Evolutionary conservation across 352 stramenopile genomes (phyloP).

Genomic region (Phytopythium aichiense): DNA sequence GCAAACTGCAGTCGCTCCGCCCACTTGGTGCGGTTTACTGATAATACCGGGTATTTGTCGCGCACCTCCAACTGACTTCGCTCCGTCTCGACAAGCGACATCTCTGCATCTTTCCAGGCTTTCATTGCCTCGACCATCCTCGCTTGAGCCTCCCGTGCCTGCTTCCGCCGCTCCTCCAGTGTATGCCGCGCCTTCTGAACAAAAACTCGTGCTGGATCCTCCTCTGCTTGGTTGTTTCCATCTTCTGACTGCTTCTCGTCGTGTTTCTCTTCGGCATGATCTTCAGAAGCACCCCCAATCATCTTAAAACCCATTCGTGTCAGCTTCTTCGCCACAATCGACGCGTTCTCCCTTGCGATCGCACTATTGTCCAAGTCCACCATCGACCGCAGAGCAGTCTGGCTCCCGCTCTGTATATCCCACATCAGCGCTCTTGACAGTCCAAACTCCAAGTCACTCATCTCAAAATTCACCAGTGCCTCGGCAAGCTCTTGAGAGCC

Average conservation of each 20-base stretch:
- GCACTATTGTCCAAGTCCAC: conserved; percentile 30
- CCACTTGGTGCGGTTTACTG: conserved; percentile 51
- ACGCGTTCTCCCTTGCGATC: conserved; percentile 42
- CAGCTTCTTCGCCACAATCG: conserved; percentile 39
- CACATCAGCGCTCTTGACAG: conserved; percentile 36
- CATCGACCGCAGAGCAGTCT: conserved; percentile 35
- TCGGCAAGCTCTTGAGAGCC: conserved; percentile 46
- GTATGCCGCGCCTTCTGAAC: conserved; percentile 51
- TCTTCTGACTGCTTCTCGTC: background rate
- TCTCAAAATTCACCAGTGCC: conserved; percentile 46
- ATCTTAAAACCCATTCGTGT: conserved; percentile 65
- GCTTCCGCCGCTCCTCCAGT: conserved; percentile 44
- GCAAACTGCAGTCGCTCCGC: conserved; percentile 59
- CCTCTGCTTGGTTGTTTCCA: conserved; percentile 9
- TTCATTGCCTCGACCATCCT: conserved; percentile 61
- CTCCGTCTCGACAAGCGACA: conserved; percentile 50
- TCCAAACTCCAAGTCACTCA: conserved; percentile 65
- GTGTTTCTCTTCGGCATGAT: conserved; percentile 8
- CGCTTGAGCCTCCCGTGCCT: conserved; percentile 44
- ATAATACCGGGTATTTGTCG: conserved; percentile 39
- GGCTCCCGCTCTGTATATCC: conserved; percentile 37
- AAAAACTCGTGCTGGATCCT: conserved; percentile 36
- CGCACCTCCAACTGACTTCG: conserved; percentile 42
- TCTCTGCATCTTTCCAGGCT: conserved; percentile 70
- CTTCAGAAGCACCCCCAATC: conserved; percentile 6